A percentile compares a stretch with the other conserved stretches of the same genome.
Evolutionary conservation across 805 yeast genomes (phyloP).

Genomic region (Spathaspora sp.): DNA sequence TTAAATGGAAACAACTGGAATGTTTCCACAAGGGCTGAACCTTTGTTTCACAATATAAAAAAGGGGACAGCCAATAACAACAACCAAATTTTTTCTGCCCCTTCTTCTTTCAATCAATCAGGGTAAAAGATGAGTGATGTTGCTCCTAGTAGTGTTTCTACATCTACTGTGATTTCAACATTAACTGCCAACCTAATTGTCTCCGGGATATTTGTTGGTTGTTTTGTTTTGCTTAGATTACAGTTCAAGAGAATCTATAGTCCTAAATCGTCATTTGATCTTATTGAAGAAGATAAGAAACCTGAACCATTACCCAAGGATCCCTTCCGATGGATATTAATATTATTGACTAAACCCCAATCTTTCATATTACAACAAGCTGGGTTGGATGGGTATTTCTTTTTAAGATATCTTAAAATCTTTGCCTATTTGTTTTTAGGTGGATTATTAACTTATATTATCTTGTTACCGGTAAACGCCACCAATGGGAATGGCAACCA

Average conservation of each 20-base stretch:
- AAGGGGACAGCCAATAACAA: background rate
- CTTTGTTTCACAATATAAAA: background rate
- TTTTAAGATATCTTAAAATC: constrained; percentile 69
- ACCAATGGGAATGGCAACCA: constrained; percentile 54
- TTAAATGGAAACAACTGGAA: background rate
- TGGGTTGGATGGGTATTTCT: constrained; percentile 93
- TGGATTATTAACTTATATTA: constrained; percentile 54
- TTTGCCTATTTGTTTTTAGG: constrained; percentile 44
- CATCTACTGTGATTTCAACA: constrained; percentile 72
- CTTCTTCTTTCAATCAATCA: background rate
- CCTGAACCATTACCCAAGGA: constrained; percentile 77
- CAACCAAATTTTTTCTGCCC: background rate
- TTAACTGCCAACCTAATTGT: constrained; percentile 64
- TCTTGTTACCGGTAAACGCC: constrained; percentile 83
- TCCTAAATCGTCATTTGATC: constrained; percentile 68
- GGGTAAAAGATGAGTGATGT: constrained; percentile 1
- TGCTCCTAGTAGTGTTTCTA: constrained; percentile 36
- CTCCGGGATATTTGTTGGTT: constrained; percentile 55
- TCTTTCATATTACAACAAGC: constrained; percentile 78
- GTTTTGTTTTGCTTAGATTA: constrained; percentile 65
- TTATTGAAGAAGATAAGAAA: constrained; percentile 54
- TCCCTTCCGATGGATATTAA: constrained; percentile 64
- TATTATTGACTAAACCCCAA: constrained; percentile 63
- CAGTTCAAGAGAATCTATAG: constrained; percentile 73
- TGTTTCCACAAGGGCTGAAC: background rate